Percentiles rank a stretch among this genome's conserved stretches.
phyloP scores from a whole-genome alignment of 73 alveolate species.

The Blepharisma japonicum region DNA sequence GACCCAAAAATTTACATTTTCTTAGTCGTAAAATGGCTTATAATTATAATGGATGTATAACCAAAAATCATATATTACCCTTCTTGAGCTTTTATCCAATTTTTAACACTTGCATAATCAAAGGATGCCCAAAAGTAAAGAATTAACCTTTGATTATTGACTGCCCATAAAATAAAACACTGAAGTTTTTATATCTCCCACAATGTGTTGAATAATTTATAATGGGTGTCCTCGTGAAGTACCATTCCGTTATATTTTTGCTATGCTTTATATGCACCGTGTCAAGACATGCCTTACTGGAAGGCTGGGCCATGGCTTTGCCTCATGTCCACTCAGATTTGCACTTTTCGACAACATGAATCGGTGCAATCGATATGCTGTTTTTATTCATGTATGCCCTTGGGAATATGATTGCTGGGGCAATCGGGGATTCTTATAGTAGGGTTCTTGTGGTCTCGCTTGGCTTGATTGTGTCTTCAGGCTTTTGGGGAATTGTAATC shows the following conservation, averaged over 20 bases:
- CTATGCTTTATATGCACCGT: conserved; percentile 19
- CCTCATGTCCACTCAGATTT: background rate
- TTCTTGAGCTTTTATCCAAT: too few species aligned
- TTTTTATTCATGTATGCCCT: background rate
- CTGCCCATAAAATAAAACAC: too few species aligned
- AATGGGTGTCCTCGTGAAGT: conserved; percentile 2
- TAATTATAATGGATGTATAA: too few species aligned
- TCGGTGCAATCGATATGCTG: background rate
- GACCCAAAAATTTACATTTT: too few species aligned
- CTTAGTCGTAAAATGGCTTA: too few species aligned
- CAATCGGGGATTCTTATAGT: background rate
- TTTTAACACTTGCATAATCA: too few species aligned
- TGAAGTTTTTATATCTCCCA: too few species aligned
- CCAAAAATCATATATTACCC: too few species aligned
- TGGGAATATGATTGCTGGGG: conserved; percentile 10
- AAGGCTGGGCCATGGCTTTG: background rate
- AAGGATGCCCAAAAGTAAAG: too few species aligned
- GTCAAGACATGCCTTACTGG: background rate
- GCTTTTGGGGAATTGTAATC: background rate
- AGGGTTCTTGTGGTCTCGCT: background rate
- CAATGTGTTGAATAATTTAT: too few species aligned
- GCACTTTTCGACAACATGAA: background rate
- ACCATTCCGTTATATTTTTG: background rate
- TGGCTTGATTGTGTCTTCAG: background rate
- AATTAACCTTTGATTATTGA: too few species aligned